Evolutionary conservation across 2,329 filamentous ascomycete genomes (phyloP), one percentile per base, ranked within the genome.

Genomic region (Colletotrichum lentis): DNA sequence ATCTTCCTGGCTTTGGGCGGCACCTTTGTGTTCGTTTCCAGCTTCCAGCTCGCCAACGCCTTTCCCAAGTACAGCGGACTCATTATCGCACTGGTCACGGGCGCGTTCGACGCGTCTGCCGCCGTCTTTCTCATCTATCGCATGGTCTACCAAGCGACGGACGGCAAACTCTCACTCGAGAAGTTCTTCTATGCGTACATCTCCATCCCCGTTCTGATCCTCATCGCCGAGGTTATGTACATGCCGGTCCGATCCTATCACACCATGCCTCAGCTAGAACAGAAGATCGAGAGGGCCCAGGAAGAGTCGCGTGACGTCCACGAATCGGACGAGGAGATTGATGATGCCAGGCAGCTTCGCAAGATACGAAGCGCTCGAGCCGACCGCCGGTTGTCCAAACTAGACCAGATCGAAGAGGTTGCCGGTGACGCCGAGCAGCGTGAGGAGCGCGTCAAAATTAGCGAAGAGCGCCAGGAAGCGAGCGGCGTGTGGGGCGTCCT

Each of bases 31-130:
- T 95, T 93, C 77, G 92, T 96, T 65, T 90, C 91, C 14, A 91
- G 90, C 3, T 95, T 95, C 78, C 92, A 96, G 76, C 85, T 96
- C 46, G 93, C 91, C 49, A 95, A 96, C 76, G 89, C 92, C 2
- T 95, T 96, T 75, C 92, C 92, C 1, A 85, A 85, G 58, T 85
- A 90, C 74, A 91, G 91, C 1, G 92, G 92, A 0, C 81, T 93
- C 18, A 92, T 96, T 69, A 82, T 96, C 7, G 92, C 92, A 1
- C 83, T 93, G 41, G 80, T 96, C 59, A 95, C 92, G 0, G 92
- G 92, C 5, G 91, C 92, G 4, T 96, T 96, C 76, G 92, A 96
- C 77, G 90, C 91, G 0, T 94, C 91, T 1, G 93, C 90, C 71
- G 91, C 91, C 7, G 78, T 95, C 4, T 95, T 94, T 73, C 83